A percentile compares a stretch with the other conserved stretches of the same genome.
These are phyloP conservation scores for Mucor lusitanicus DNA, from an alignment of 371 early-diverging fungal species.

Conservation along the genomic window DNA sequence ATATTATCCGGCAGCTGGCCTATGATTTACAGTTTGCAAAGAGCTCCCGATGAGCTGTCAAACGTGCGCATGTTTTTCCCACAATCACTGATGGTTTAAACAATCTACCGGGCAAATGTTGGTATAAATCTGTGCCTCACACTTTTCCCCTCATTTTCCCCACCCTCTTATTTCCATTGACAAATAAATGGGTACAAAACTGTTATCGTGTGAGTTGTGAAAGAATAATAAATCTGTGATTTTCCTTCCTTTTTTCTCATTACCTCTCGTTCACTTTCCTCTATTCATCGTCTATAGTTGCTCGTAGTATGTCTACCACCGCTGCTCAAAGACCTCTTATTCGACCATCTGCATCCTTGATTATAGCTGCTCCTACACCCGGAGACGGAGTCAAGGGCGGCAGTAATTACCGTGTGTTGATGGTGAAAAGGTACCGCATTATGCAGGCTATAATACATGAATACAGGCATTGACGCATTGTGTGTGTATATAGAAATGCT, in stretches of 20 bases:
- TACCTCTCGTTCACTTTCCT: neutral
- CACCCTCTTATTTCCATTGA: conserved; percentile 1
- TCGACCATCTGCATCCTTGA: conserved; percentile 33
- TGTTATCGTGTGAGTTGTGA: conserved; percentile 12
- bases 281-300: neutral
- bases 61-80: neutral
- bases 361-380: conserved; percentile 53
- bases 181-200: conserved; percentile 7
- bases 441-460: neutral
- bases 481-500: conserved; percentile 37
- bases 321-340: conserved; percentile 6
- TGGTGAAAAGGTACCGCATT: conserved; percentile 55
- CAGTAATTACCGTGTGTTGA: conserved; percentile 56
- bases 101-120: neutral
- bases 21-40: conserved; percentile 14
- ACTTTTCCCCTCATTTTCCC: neutral
- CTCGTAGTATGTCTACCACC: conserved; percentile 20
- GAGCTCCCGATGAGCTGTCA: neutral
- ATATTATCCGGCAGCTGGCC: conserved; percentile 16
- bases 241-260: neutral
- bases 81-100: neutral
- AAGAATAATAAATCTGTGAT: neutral
- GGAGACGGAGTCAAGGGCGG: conserved; percentile 24
- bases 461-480: neutral
- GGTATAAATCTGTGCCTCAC: neutral